A percentile compares a stretch with the other conserved stretches of the same genome.
Evolutionary conservation across 768 basidiomycete species (phyloP).

Genomic region (Amanita rubescens): DNA sequence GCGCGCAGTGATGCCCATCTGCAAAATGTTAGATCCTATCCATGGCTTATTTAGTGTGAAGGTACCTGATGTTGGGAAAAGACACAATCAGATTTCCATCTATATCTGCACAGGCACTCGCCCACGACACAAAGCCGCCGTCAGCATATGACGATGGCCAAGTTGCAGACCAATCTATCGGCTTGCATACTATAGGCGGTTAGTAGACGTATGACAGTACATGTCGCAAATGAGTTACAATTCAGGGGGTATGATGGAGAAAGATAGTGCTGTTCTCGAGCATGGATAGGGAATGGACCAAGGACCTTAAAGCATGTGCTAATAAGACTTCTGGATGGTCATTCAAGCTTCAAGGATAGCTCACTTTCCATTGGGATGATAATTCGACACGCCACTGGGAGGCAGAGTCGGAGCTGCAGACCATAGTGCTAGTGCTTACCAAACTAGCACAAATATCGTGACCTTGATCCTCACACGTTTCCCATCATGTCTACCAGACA

Average conservation of each 20-base stretch:
- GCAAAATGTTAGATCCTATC: conserved; percentile 1
- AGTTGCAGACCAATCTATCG: conserved; percentile 37
- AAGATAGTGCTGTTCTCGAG: conserved; percentile 77
- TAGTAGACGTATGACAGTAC: no score
- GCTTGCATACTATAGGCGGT: conserved; percentile 35
- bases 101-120: conserved; percentile 29
- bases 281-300: conserved; percentile 80
- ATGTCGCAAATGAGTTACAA: no score
- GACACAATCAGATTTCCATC: conserved; percentile 51
- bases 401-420: neutral
- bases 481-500: conserved; percentile 54
- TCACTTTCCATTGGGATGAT: conserved; percentile 17
- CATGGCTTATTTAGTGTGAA: neutral
- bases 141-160: conserved; percentile 71
- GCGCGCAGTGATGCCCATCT: conserved; percentile 70
- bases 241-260: conserved; percentile 70
- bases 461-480: conserved; percentile 12
- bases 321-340: conserved; percentile 23
- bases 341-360: conserved; percentile 25
- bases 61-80: conserved; percentile 54
- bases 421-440: neutral
- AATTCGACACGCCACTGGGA: conserved; percentile 2
- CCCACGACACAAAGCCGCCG: conserved; percentile 54
- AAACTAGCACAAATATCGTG: conserved; percentile 9
- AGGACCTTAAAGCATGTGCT: conserved; percentile 32